Evolutionary conservation across 2,329 filamentous ascomycete species (phyloP), one percentile per base, ranked within the genome.

Genomic region (Pseudocercospora cruenta): DNA sequence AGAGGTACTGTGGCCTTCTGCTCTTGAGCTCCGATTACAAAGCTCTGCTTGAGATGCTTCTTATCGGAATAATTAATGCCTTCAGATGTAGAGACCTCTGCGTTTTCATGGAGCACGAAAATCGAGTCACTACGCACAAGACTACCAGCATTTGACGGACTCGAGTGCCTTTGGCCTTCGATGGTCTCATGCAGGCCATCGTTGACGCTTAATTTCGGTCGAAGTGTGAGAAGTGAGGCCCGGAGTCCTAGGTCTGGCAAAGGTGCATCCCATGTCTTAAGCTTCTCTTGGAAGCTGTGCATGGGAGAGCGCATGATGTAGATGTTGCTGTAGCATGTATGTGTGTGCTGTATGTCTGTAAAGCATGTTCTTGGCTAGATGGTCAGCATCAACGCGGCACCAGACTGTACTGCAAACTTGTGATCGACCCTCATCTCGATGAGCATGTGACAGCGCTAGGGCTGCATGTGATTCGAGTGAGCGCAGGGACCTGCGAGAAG

Each of bases 241-340:
- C 63, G 49, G 8, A 65, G 49, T 21, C 57, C 33, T n/a, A 65
- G 28, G 36, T 36, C 36, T 22, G 63, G 57, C 22, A 62, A 24
- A 14, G 51, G 26, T 12, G 26, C 19, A n/a, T 62, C 58, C 63
- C 53, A 65, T 3, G 63, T 12, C 39, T 65, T 58, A 53, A 65
- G 58, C n/a, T 53, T 65, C 24, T 65, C 63, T 14, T 53, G 60
- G 19, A 65, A 49, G 22, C 58, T 65, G 28, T 61, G 58, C 26
- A 65, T 31, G 16, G 51, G n/a, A n/a, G 51, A 55, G 3, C 51
- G 51, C 51, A 55, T 55, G 4, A 14, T 55, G 19, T 55, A n/a
- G 26, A 16, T 33, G 6, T 31, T 24, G 12, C 16, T 51, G 47
- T 51, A 51, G 22, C 5, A 51, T 51, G 47, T 51, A 51, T 51